Conservation (phyloP, 1,139 yeast species). For the Saccharomyces hybrid region DNA sequence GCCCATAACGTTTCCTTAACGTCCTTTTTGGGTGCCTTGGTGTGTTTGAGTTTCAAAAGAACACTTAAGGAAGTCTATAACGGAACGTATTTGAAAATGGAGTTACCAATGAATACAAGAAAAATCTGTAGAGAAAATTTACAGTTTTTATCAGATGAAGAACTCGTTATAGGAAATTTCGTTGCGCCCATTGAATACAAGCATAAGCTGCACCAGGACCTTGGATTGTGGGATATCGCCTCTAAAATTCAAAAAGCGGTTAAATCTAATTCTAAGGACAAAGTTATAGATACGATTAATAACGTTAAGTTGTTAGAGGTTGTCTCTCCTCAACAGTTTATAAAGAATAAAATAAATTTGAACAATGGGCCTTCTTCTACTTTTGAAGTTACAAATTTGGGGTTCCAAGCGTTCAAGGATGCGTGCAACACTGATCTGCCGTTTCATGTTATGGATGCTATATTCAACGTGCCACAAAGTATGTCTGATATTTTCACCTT, state of each 20-base stretch:
- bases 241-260: conserved; percentile 9
- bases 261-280: conserved; percentile 6
- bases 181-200: conserved; percentile 15
- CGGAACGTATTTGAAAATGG: conserved; percentile 18
- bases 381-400: conserved; percentile 30
- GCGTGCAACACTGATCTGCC: conserved; percentile 3
- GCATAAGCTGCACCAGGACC: conserved; percentile 5
- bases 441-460: conserved; percentile 20
- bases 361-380: conserved; percentile 19
- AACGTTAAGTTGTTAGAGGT: conserved; percentile 23
- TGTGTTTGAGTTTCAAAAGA: conserved; percentile 12
- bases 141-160: conserved; percentile 6
- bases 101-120: conserved; percentile 27
- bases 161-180: conserved; percentile 20
- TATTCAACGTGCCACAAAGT: conserved; percentile 28
- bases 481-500: conserved; percentile 20
- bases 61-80: conserved; percentile 3
- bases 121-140: conserved; percentile 9
- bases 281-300: conserved; percentile 15
- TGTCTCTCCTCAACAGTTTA: conserved; percentile 15
- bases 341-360: conserved; percentile 14
- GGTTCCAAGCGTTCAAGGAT: conserved; percentile 18
- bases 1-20: conserved; percentile 21
- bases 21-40: conserved; percentile 17
- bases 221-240: conserved; percentile 19